phyloP scores from a whole-genome alignment of 73 alveolate species.

The Halteria grandinella region DNA sequence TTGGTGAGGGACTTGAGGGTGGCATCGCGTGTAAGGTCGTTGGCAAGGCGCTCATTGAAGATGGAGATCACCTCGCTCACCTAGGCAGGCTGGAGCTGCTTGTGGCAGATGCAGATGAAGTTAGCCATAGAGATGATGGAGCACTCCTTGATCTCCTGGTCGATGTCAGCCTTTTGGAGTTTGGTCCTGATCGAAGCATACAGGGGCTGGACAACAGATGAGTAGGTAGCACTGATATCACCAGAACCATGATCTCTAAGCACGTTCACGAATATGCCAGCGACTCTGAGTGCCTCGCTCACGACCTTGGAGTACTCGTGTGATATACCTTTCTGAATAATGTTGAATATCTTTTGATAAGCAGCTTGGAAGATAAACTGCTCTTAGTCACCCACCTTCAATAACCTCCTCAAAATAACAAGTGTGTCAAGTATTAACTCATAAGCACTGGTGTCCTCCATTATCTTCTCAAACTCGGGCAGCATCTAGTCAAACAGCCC shows the following conservation, averaged over 20 bases:
- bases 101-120: slow-evolving; percentile 60
- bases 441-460: slow-evolving; percentile 67
- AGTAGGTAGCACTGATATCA: not conserved
- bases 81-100: slow-evolving; percentile 44
- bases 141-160: slow-evolving; percentile 74
- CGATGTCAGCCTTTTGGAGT: slow-evolving; percentile 67
- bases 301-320: slow-evolving; percentile 76
- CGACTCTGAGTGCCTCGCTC: slow-evolving; percentile 74
- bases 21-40: slow-evolving; percentile 78
- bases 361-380: slow-evolving; percentile 47
- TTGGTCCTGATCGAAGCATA: slow-evolving; percentile 9
- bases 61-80: slow-evolving; percentile 58
- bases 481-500: slow-evolving; percentile 46
- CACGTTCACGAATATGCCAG: slow-evolving; percentile 69
- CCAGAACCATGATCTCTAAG: slow-evolving; percentile 30
- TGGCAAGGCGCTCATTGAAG: slow-evolving; percentile 70
- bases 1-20: slow-evolving; percentile 76
- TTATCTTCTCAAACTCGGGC: slow-evolving; percentile 55
- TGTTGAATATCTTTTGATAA: slow-evolving; percentile 17
- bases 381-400: slow-evolving; percentile 41
- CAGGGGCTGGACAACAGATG: slow-evolving; percentile 12
- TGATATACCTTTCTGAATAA: slow-evolving; percentile 50
- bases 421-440: slow-evolving; percentile 70
- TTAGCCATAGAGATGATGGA: slow-evolving; percentile 74
- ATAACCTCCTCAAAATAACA: slow-evolving; percentile 53